Evolutionary conservation across 225 moss, liverwort and hornwort species (phyloP).

Genomic region (Marchantia polymorpha): DNA sequence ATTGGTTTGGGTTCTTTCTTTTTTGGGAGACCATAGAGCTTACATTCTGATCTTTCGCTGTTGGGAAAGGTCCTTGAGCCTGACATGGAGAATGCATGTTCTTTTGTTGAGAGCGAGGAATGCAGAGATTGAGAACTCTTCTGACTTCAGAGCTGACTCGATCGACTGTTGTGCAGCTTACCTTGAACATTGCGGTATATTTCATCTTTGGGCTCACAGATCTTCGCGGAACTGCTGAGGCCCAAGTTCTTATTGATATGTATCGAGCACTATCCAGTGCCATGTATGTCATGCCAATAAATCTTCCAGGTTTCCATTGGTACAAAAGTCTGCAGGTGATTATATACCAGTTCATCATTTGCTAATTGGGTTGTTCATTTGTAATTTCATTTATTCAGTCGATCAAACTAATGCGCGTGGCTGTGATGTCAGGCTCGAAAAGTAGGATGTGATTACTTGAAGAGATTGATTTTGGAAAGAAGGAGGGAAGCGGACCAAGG

Average conservation of each 20-base stretch:
- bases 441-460: constrained; percentile 28
- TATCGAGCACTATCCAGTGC: constrained; percentile 28
- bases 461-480: constrained; percentile 29
- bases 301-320: constrained; percentile 45
- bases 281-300: constrained; percentile 38
- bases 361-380: background rate
- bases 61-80: background rate
- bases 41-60: background rate
- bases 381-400: background rate
- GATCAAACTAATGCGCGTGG: background rate
- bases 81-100: background rate
- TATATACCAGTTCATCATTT: background rate
- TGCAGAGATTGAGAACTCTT: background rate
- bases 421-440: constrained; percentile 16
- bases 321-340: constrained; percentile 38
- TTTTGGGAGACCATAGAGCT: background rate
- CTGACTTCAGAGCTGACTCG: background rate
- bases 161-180: constrained; percentile 25
- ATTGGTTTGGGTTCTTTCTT: background rate
- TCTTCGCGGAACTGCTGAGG: constrained; percentile 25
- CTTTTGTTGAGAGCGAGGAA: background rate
- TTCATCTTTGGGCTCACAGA: constrained; percentile 37
- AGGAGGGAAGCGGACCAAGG: constrained; percentile 24
- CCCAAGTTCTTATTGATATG: constrained; percentile 29
- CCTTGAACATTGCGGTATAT: constrained; percentile 21